These are phyloP conservation scores for Sphaerulina populicola DNA, from an alignment of 2,329 filamentous ascomycete species.

Conservation along the genomic window DNA sequence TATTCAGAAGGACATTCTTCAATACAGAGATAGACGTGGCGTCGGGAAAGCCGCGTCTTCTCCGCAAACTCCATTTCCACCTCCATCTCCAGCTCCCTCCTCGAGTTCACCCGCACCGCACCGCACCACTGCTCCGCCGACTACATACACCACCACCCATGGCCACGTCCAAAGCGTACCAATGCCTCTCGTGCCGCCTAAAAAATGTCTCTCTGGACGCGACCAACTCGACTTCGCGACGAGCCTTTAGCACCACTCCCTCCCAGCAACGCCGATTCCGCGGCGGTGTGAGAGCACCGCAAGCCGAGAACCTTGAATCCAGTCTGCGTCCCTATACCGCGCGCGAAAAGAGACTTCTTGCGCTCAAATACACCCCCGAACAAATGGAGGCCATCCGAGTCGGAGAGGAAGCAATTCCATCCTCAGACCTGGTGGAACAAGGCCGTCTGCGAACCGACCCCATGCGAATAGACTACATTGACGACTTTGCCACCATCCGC, in stretches of 20 bases:
- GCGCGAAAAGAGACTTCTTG: slow-evolving; percentile 56
- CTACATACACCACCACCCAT: slow-evolving; percentile 7
- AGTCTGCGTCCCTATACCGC: slow-evolving; percentile 50
- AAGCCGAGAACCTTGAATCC: slow-evolving; percentile 16
- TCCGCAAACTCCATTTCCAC: background rate
- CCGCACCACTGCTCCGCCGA: background rate
- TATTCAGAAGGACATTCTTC: background rate
- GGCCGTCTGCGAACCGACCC: slow-evolving; percentile 63
- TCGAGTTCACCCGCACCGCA: background rate
- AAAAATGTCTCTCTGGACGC: slow-evolving; percentile 13
- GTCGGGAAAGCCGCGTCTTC: slow-evolving; percentile 7
- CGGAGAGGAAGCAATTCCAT: slow-evolving; percentile 67
- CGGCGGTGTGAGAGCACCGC: slow-evolving; percentile 4
- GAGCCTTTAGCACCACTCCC: slow-evolving; percentile 38
- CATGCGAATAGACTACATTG: slow-evolving; percentile 65
- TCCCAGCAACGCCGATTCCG: slow-evolving; percentile 33
- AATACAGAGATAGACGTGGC: background rate
- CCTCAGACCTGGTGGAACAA: slow-evolving; percentile 65
- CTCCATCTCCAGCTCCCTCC: background rate
- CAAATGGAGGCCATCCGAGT: slow-evolving; percentile 76
- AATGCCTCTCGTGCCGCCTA: slow-evolving; percentile 30
- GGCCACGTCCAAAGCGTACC: slow-evolving; percentile 26
- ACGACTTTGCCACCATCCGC: slow-evolving; percentile 71
- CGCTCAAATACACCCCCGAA: slow-evolving; percentile 63
- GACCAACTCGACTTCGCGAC: slow-evolving; percentile 23